A percentile compares a stretch with the other conserved stretches of the same genome.
These are phyloP conservation scores for Trichomonas tenax DNA, from an alignment of 208 protist genomes.

Conservation along the genomic window DNA sequence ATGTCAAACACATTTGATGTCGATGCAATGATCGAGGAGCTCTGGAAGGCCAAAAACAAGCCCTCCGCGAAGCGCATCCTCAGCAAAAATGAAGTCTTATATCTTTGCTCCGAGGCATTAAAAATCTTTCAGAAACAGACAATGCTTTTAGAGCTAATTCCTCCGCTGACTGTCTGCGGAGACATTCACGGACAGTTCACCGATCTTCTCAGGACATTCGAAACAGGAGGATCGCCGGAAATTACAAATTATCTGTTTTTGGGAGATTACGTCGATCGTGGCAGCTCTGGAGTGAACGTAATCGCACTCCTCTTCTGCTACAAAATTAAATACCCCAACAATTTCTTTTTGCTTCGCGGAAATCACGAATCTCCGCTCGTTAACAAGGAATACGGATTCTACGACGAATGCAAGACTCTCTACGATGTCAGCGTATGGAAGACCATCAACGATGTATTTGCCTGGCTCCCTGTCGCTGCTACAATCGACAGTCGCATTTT, in stretches of 20 bases:
- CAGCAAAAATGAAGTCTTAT: not conserved
- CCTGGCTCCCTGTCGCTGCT: constrained; percentile 90
- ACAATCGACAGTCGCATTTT: constrained; percentile 98
- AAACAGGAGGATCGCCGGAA: constrained; percentile 58
- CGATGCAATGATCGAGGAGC: not conserved
- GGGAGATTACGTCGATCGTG: constrained; percentile 14
- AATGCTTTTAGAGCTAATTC: constrained; percentile 52
- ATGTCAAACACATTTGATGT: not conserved
- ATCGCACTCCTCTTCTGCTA: not conserved
- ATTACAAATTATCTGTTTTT: not conserved
- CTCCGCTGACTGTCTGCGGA: constrained; percentile 54
- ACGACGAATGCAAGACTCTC: constrained; percentile 60
- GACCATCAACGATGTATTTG: constrained; percentile 93
- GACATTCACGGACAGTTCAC: constrained; percentile 99
- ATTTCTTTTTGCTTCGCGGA: constrained; percentile 86
- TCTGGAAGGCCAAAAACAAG: not conserved
- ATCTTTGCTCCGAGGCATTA: not conserved
- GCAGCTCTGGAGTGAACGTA: not conserved
- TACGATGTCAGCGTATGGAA: constrained; percentile 97
- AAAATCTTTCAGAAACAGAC: constrained; percentile 35
- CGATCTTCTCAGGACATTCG: constrained; percentile 95
- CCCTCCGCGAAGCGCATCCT: not conserved
- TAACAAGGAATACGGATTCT: constrained; percentile 94
- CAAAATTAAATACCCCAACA: constrained; percentile 44
- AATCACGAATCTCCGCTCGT: constrained; percentile 91